Conservation (phyloP, 306 rosid species). For the Alnus rubra region DNA sequence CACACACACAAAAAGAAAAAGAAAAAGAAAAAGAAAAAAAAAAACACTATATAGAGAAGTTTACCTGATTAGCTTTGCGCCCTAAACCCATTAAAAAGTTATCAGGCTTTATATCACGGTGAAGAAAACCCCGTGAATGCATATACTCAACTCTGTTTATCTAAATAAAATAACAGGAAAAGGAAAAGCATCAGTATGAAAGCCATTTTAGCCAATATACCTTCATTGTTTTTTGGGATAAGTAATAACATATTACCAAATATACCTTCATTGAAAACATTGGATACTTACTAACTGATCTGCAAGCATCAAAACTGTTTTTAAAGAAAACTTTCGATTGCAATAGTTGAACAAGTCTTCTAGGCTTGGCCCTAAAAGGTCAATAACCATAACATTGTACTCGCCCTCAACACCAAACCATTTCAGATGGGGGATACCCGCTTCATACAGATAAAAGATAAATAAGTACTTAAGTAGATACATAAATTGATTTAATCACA, state of each 20-base stretch:
- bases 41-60: not conserved
- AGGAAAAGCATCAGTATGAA: conserved; percentile 30
- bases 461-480: not conserved
- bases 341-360: conserved; percentile 97
- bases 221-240: conserved; percentile 12
- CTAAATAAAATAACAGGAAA: conserved; percentile 40
- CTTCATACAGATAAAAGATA: conserved; percentile 36
- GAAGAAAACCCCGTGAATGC: conserved; percentile 97
- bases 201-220: conserved; percentile 10
- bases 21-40: too few relatives aligned
- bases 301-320: conserved; percentile 97
- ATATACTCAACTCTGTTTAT: conserved; percentile 95
- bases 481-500: not conserved
- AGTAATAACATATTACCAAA: conserved; percentile 7
- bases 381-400: conserved; percentile 93
- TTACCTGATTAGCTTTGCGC: conserved; percentile 98
- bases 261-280: not conserved
- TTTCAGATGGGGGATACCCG: conserved; percentile 93
- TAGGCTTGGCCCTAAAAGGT: conserved; percentile 96
- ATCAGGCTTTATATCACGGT: conserved; percentile 99
- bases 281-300: conserved; percentile 83
- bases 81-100: conserved; percentile 99
- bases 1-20: not conserved
- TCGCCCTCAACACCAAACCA: conserved; percentile 99
- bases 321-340: conserved; percentile 77